phyloP scores from a whole-genome alignment of 2,329 filamentous ascomycete genomes.

The Allantophomopsis cytisporea region DNA sequence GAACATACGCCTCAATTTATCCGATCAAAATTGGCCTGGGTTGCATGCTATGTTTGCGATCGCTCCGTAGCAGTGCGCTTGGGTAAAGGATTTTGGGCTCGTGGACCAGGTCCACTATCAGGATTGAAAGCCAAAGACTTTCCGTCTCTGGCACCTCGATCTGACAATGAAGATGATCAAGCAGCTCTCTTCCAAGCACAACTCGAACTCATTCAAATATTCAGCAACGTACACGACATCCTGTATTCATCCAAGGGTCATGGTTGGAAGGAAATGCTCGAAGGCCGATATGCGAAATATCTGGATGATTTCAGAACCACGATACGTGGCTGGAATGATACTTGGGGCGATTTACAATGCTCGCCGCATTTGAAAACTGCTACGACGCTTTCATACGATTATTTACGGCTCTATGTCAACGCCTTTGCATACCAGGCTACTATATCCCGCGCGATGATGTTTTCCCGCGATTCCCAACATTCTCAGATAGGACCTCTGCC shows the following conservation, averaged over 20 bases:
- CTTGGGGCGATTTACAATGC: slow-evolving; percentile 41
- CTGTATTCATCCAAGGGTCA: slow-evolving; percentile 57
- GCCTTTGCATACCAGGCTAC: slow-evolving; percentile 64
- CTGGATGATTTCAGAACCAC: slow-evolving; percentile 59
- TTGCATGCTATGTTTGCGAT: slow-evolving; percentile 36
- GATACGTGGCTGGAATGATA: slow-evolving; percentile 57
- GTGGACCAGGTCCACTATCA: slow-evolving; percentile 53
- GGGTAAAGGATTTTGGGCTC: slow-evolving; percentile 59
- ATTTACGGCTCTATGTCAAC: slow-evolving; percentile 57
- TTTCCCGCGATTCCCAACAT: slow-evolving; percentile 5
- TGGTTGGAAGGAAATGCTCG: slow-evolving; percentile 53
- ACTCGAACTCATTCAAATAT: slow-evolving; percentile 54
- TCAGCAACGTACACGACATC: slow-evolving; percentile 60
- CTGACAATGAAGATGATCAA: slow-evolving; percentile 49
- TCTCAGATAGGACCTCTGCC: slow-evolving; percentile 1
- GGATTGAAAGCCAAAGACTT: slow-evolving; percentile 48
- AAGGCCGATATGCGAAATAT: slow-evolving; percentile 60
- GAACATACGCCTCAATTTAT: slow-evolving; percentile 42
- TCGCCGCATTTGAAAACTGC: slow-evolving; percentile 53
- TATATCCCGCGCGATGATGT: slow-evolving; percentile 29
- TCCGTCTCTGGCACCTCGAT: slow-evolving; percentile 45
- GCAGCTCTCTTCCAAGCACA: slow-evolving; percentile 57
- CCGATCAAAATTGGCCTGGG: slow-evolving; percentile 54
- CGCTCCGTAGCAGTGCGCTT: slow-evolving; percentile 55
- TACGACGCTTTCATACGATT: slow-evolving; percentile 56